Evolutionary conservation across 345 rosid species (phyloP), one percentile per base, ranked within the genome.

Genomic region (Boechera retrofracta): DNA sequence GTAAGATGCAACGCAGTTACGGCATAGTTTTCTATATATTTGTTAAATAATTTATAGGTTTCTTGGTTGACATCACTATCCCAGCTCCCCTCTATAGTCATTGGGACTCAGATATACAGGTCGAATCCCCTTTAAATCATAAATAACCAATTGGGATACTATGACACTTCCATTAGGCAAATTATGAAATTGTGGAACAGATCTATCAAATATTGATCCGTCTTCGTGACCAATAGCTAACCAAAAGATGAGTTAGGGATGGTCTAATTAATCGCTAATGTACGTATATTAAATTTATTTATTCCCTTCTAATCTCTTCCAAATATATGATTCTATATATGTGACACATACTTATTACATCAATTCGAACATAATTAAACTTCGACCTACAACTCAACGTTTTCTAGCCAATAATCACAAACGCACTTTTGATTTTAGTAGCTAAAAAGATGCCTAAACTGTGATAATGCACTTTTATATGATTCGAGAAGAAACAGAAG

Each of bases 401-500:
- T 52, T 38, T 2, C 1, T 44, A 64, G 62, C 57, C 71, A 44
- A 39, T 53, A 36, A 56, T 65, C 31, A 57, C 18, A 56, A 35
- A 47, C 21, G 4, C 32, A 66, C 66, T 54, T 64, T 13, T 62
- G 33, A 15, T 29, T 48, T 66, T 69, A 10, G 53, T 56, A 29
- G 18, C 31, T 7, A 45, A 33, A 13, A 70, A 42, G 55, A 71
- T 58, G 56, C 66, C 24, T 45, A 4, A 7, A 2, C 12, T 28
- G 12, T 39, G 51, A 45, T 32, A 31, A 42, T 69, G 32, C 32
- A 63, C 24, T 53, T 18, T 41, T 73, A 56, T 65, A 45, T 55
- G 71, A 66, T 74, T 74, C 72, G 72, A 75, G 67, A 75, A 57
- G 72, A 59, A 66, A 55, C 48, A 73, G 1, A 57, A 55, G 38